Evolutionary conservation across 495 filamentous ascomycete genomes (phyloP).

Genomic region (Xylaria acuta): DNA sequence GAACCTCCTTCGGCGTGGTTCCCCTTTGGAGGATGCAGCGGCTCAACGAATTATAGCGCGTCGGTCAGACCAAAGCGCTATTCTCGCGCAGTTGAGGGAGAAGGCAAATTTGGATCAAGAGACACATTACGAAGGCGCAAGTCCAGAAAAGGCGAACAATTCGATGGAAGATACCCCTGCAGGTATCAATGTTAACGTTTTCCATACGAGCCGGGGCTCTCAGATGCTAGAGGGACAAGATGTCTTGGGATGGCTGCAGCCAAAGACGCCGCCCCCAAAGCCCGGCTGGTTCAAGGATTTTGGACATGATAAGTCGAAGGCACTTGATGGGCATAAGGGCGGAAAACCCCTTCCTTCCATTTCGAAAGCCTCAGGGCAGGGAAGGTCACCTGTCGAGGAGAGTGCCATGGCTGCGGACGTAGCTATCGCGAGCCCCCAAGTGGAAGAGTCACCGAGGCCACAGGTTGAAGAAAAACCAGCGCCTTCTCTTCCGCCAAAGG

Average conservation of each 20-base stretch:
- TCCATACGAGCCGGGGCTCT: slow-evolving; percentile 45
- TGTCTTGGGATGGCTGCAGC: slow-evolving; percentile 24
- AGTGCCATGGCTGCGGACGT: slow-evolving; percentile 29
- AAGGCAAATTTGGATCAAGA: slow-evolving; percentile 28
- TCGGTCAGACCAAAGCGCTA: slow-evolving; percentile 47
- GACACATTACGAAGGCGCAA: slow-evolving; percentile 18
- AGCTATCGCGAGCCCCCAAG: slow-evolving; percentile 18
- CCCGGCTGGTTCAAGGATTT: slow-evolving; percentile 43
- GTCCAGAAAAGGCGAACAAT: neutral
- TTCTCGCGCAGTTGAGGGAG: slow-evolving; percentile 42
- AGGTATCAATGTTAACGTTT: slow-evolving; percentile 46
- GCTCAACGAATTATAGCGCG: slow-evolving; percentile 17
- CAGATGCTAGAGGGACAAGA: slow-evolving; percentile 40
- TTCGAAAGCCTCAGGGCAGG: slow-evolving; percentile 19
- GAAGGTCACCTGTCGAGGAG: slow-evolving; percentile 31
- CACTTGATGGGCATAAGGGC: slow-evolving; percentile 10
- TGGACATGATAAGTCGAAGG: slow-evolving; percentile 32
- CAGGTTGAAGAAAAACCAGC: neutral
- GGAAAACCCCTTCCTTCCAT: slow-evolving; percentile 16
- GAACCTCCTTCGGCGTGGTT: slow-evolving; percentile 15
- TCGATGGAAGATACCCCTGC: slow-evolving; percentile 32
- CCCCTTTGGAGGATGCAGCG: slow-evolving; percentile 18
- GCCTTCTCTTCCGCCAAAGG: neutral
- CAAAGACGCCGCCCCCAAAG: slow-evolving; percentile 27
- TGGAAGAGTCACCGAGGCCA: neutral